Conservation (phyloP, 371 early-diverging fungal species). For the Globomyces sp. region DNA sequence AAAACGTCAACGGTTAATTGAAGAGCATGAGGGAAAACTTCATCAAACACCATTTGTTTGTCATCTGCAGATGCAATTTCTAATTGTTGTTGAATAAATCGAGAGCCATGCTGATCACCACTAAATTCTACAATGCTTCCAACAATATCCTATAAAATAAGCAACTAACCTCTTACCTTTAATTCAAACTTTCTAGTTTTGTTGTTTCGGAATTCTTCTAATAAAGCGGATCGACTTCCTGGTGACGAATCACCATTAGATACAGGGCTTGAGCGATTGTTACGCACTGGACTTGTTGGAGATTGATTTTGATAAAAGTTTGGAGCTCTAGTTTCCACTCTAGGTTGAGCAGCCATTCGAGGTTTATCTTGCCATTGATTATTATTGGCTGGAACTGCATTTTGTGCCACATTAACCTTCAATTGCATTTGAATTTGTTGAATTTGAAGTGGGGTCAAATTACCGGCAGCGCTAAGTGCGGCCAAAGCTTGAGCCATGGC, state of each 20-base stretch:
- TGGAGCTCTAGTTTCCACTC: not conserved
- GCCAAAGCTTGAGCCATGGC: slow-evolving; percentile 27
- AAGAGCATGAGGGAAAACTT: slow-evolving; percentile 88
- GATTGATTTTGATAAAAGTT: not conserved
- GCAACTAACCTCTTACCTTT: slow-evolving; percentile 36
- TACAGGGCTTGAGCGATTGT: slow-evolving; percentile 17
- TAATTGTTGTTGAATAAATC: slow-evolving; percentile 99
- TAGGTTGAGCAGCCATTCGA: not conserved
- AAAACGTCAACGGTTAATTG: slow-evolving; percentile 99
- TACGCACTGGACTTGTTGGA: not conserved
- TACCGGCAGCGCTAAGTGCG: slow-evolving; percentile 16
- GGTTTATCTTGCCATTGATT: slow-evolving; percentile 7
- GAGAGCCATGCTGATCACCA: slow-evolving; percentile 99
- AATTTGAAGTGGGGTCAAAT: slow-evolving; percentile 17
- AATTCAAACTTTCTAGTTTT: slow-evolving; percentile 93
- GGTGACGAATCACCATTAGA: slow-evolving; percentile 45
- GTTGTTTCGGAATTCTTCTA: slow-evolving; percentile 94
- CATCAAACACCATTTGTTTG: slow-evolving; percentile 94
- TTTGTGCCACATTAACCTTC: not conserved
- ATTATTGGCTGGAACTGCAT: not conserved
- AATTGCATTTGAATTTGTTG: slow-evolving; percentile 24
- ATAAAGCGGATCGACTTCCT: slow-evolving; percentile 72
- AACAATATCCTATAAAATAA: slow-evolving; percentile 68
- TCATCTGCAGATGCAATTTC: slow-evolving; percentile 92
- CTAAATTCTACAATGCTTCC: slow-evolving; percentile 96